Base-by-base conservation (phyloP, 768 basidiomycete species). In the Mycena rebaudengoi region DNA sequence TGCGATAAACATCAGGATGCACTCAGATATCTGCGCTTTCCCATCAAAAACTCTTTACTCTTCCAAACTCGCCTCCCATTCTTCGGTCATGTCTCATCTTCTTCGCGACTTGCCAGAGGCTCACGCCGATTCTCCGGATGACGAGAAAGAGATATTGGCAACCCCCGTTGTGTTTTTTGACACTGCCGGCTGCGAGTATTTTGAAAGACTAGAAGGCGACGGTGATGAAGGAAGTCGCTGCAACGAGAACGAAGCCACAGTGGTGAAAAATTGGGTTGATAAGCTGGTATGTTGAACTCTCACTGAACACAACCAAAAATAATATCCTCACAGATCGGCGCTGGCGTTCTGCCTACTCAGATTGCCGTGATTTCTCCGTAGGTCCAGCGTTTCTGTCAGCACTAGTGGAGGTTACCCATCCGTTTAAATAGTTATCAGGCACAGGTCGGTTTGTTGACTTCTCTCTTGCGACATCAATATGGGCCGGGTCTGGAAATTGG, bases 211-310 rank as follows among this genome's bases (percentile, higher is more conserved):
- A 0, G 91, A 94, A 30, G 90, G 85, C 0, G 90, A 90, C 58
- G 81, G 83, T n/a, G 93, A 95, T 70, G 96, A 97, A 70, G 96
- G 95, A 0, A 96, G 94, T 66, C 85, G 90, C 65, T 91, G 88
- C 68, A 99, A 99, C 70, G 96, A 97, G 78, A 99, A 99, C 70
- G 98, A 99, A 71, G 95, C 90, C 0, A 88, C 84, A 12, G 86
- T 98, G 11, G 96, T 96, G 2, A 88, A 86, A 71, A 85, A 83
- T 59, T 96, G 95, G 91, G 88, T 94, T 0, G 86, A 90, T 41
- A 89, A 85, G 69, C 77, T 99, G 74, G 95, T 96, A 64, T 21
- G 67, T 45, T 30, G 44, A 13, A 10, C 40, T 28, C 23, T 25
- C 29, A 0, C 8, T 49, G 12, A 7, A 10, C n/a, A 18, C 23